Evolutionary conservation across 148 eudicot species (phyloP).

Genomic region (Camellia sinensis): DNA sequence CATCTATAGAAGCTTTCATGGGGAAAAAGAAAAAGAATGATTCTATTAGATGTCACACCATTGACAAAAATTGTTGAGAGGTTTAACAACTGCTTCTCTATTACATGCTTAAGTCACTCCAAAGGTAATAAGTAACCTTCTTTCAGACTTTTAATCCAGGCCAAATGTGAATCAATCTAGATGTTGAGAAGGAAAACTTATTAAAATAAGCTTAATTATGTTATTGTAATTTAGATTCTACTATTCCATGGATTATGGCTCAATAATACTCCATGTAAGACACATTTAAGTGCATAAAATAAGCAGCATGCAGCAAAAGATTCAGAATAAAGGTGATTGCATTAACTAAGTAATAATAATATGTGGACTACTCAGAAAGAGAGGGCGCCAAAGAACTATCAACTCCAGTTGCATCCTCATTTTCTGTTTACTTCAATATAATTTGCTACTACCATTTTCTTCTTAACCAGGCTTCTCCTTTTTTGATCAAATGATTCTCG

Average conservation of each 20-base stretch:
- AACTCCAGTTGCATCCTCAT: background rate
- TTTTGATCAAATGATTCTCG: background rate
- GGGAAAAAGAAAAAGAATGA: background rate
- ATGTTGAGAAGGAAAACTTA: background rate
- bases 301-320: background rate
- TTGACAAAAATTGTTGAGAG: background rate
- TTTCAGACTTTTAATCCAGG: background rate
- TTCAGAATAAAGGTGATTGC: background rate
- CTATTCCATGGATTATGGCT: background rate
- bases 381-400: background rate
- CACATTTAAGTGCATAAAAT: background rate
- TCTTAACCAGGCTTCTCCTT: background rate
- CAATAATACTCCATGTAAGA: background rate
- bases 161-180: background rate
- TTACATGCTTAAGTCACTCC: background rate
- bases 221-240: background rate
- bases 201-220: background rate
- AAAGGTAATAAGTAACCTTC: background rate
- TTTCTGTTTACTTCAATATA: background rate
- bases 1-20: background rate
- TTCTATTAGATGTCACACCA: background rate
- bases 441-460: background rate
- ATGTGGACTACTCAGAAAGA: background rate
- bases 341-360: background rate
- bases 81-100: background rate